A percentile compares a stretch with the other conserved stretches of the same genome.
phyloP scores from a whole-genome alignment of 192 early-diverging fungal genomes.

The Lobosporangium transversale region DNA sequence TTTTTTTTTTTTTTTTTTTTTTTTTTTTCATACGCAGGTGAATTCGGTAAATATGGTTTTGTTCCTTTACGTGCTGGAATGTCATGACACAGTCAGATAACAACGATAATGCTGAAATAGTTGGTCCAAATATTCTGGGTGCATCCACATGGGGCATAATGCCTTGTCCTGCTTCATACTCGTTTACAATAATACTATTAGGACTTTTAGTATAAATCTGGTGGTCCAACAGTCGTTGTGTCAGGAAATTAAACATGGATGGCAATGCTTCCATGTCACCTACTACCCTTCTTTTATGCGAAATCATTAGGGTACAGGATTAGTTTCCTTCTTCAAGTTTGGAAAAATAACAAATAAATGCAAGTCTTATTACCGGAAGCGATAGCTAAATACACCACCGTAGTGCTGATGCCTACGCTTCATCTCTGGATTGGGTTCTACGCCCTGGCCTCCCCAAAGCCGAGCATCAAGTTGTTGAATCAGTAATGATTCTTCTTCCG shows the following conservation, averaged over 20 bases:
- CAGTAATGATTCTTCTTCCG: conserved; percentile 58
- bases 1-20: too few species aligned
- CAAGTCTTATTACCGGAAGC: conserved; percentile 58
- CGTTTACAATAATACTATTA: conserved; percentile 70
- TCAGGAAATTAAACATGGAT: conserved; percentile 53
- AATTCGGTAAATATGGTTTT: conserved; percentile 30
- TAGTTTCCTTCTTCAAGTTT: too few species aligned
- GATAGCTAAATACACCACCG: conserved; percentile 72
- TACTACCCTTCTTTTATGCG: conserved; percentile 65
- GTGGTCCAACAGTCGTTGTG: conserved; percentile 54
- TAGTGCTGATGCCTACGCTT: conserved; percentile 76
- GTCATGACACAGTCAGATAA: conserved; percentile 73
- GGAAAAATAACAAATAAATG: too few species aligned
- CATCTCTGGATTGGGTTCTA: conserved; percentile 73
- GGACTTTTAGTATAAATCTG: conserved; percentile 53
- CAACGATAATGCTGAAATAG: conserved; percentile 69
- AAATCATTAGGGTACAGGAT: too few species aligned
- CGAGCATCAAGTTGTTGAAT: conserved; percentile 52
- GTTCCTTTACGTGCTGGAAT: conserved; percentile 56
- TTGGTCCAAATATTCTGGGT: conserved; percentile 68
- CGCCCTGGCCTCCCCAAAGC: conserved; percentile 66
- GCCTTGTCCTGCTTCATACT: conserved; percentile 76
- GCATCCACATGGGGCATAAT: conserved; percentile 63
- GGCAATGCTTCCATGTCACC: conserved; percentile 65
- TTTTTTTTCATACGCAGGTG: conserved; percentile 60